Evolutionary conservation across 768 basidiomycete species (phyloP).

Genomic region (Trametopsis cervina): DNA sequence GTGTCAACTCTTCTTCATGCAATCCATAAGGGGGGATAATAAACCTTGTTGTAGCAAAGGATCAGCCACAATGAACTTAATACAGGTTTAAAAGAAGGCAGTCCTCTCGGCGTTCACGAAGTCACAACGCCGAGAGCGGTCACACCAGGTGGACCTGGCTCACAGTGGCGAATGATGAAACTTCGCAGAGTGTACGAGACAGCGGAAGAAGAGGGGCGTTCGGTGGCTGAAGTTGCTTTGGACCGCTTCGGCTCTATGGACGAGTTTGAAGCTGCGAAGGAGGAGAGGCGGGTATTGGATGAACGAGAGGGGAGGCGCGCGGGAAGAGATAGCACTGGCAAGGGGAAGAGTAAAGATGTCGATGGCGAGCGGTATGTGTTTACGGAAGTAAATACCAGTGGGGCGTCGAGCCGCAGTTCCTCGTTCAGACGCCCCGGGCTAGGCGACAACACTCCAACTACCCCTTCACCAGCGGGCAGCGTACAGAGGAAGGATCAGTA

Average conservation of each 20-base stretch:
- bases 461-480: conserved; percentile 41
- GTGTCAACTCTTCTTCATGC: conserved; percentile 11
- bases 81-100: conserved; percentile 42
- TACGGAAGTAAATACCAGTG: conserved; percentile 52
- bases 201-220: conserved; percentile 73
- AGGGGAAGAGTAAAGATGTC: conserved; percentile 23
- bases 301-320: conserved; percentile 60
- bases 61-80: conserved; percentile 62
- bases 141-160: conserved; percentile 86
- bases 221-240: conserved; percentile 72
- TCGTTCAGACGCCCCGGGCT: conserved; percentile 80
- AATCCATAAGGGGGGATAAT: conserved; percentile 7
- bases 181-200: conserved; percentile 85
- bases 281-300: conserved; percentile 81
- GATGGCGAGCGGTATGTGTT: conserved; percentile 57
- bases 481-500: conserved; percentile 41
- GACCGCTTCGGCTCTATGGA: conserved; percentile 85
- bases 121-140: conserved; percentile 39
- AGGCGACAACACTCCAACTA: conserved; percentile 46
- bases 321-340: conserved; percentile 29
- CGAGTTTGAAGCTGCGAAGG: conserved; percentile 83
- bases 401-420: conserved; percentile 69
- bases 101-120: conserved; percentile 30
- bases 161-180: conserved; percentile 98
- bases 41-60: conserved; percentile 36